These are phyloP conservation scores for Alloteropsis angusta DNA, from an alignment of 202 grass and related monocot species.

Conservation along the genomic window DNA sequence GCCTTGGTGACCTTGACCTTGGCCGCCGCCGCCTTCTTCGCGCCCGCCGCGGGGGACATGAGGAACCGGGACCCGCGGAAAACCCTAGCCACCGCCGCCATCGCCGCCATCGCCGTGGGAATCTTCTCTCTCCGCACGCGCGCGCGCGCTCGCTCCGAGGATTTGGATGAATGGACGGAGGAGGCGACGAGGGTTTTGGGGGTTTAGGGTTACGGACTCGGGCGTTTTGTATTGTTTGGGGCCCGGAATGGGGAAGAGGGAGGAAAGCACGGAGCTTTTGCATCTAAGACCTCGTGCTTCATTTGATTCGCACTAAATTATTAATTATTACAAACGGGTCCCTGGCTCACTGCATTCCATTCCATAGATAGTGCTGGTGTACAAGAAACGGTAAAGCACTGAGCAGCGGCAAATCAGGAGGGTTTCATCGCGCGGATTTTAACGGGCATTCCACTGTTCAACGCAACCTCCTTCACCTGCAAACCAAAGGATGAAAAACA, in stretches of 20 bases:
- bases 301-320: not conserved
- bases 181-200: conserved; percentile 19
- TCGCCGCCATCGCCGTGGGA: conserved; percentile 34
- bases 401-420: not conserved
- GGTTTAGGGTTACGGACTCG: conserved; percentile 30
- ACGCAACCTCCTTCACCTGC: not conserved
- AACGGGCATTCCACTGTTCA: not conserved
- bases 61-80: conserved; percentile 52
- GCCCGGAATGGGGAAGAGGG: not conserved
- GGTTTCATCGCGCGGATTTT: not conserved
- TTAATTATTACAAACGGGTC: not conserved
- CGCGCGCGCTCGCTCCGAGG: conserved; percentile 6
- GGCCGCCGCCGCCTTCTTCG: not conserved
- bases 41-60: conserved; percentile 46
- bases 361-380: not conserved
- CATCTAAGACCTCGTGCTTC: accelerated
- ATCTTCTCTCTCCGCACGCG: not conserved
- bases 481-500: not conserved
- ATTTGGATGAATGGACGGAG: not conserved
- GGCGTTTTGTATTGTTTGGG: conserved; percentile 20
- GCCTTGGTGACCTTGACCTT: not conserved
- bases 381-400: not conserved
- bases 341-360: not conserved
- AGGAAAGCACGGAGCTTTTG: not conserved
- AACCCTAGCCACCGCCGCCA: conserved; percentile 48